A percentile compares a stretch with the other conserved stretches of the same genome.
phyloP scores from a whole-genome alignment of 306 rosid genomes.

The Malus asiatica region DNA sequence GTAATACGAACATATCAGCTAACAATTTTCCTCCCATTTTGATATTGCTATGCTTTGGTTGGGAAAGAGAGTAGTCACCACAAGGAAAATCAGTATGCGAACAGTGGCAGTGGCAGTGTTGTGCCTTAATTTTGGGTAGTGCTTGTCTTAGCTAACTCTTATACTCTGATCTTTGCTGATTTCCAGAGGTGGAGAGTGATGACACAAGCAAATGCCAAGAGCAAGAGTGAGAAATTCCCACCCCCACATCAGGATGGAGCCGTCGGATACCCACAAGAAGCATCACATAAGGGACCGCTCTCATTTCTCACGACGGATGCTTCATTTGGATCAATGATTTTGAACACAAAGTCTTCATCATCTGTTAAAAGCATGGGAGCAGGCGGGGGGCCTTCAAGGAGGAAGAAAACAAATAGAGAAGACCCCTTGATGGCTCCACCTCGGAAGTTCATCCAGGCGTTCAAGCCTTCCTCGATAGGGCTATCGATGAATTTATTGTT shows the following conservation, averaged over 20 bases:
- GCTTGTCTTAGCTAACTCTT: background rate
- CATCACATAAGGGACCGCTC: conserved; percentile 48
- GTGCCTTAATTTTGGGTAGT: background rate
- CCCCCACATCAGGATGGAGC: conserved; percentile 94
- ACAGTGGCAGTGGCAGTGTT: background rate
- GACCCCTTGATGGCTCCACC: conserved; percentile 50
- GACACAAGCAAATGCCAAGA: conserved; percentile 60
- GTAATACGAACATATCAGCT: background rate
- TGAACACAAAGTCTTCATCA: conserved; percentile 46
- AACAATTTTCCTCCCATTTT: background rate
- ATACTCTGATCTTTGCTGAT: conserved; percentile 19
- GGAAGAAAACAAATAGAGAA: conserved; percentile 38
- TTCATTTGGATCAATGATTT: conserved; percentile 51
- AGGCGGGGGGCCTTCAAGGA: conserved; percentile 38
- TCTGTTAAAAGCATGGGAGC: conserved; percentile 33
- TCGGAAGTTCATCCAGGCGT: conserved; percentile 53
- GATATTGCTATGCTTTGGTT: background rate
- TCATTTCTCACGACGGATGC: conserved; percentile 60
- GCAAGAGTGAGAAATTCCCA: conserved; percentile 98
- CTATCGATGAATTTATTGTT: conserved; percentile 48
- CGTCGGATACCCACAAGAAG: conserved; percentile 59
- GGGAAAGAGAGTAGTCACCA: background rate
- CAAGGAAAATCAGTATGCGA: background rate
- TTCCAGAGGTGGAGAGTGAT: conserved; percentile 82
- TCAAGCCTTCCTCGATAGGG: conserved; percentile 66